phyloP scores from a whole-genome alignment of 2,329 filamentous ascomycete genomes.

The Diaporthe sp. region DNA sequence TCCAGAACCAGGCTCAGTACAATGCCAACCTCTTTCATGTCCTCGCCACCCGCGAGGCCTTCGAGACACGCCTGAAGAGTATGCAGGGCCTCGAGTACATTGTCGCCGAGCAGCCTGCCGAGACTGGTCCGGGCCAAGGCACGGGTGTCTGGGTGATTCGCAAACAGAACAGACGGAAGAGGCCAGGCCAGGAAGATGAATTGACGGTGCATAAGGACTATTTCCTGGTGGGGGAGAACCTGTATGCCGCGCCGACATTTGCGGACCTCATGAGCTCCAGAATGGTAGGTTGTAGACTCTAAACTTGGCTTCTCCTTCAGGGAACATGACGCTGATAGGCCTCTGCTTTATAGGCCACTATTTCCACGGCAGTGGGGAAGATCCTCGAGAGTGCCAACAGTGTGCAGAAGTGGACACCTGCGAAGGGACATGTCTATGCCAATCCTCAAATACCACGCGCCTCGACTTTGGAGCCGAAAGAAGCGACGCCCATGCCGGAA shows the following conservation, averaged over 20 bases:
- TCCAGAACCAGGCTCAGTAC: conserved; percentile 73
- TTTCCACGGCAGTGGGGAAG: conserved; percentile 68
- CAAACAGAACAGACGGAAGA: conserved; percentile 75
- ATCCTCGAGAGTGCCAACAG: conserved; percentile 65
- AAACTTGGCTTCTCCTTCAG: background rate
- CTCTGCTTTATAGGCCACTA: conserved; percentile 58
- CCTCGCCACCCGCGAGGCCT: conserved; percentile 72
- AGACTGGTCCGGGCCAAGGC: conserved; percentile 70
- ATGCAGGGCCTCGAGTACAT: conserved; percentile 78
- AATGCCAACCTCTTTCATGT: conserved; percentile 70
- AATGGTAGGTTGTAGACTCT: conserved; percentile 60
- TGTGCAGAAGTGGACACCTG: conserved; percentile 68
- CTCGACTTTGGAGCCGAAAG: conserved; percentile 58
- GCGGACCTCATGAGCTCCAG: conserved; percentile 71
- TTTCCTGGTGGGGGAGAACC: conserved; percentile 75
- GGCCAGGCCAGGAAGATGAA: conserved; percentile 68
- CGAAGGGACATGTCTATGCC: conserved; percentile 66
- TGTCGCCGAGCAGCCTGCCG: conserved; percentile 74
- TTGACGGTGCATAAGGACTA: conserved; percentile 72
- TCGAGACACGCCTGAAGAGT: conserved; percentile 72
- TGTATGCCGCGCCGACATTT: conserved; percentile 75
- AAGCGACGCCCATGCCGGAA: conserved; percentile 63
- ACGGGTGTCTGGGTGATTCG: conserved; percentile 79
- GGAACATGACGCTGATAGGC: conserved; percentile 21
- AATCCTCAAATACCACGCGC: conserved; percentile 50